phyloP scores from a whole-genome alignment of 331 rosid species.

The Spiraea crenata region DNA sequence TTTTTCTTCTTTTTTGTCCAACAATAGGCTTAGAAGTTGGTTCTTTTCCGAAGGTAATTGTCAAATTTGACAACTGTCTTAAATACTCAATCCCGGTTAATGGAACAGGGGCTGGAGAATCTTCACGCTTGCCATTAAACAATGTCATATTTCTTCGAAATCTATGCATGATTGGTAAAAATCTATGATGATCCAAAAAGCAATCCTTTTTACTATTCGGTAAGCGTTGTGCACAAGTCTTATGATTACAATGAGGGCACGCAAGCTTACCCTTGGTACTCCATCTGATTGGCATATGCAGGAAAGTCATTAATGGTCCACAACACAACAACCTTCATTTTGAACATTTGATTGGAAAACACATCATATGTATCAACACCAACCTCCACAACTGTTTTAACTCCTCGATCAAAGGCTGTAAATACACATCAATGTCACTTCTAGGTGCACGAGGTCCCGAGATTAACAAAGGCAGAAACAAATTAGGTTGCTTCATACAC shows the following conservation, averaged over 20 bases:
- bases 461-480: not conserved
- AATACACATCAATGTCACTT: slow-evolving; percentile 5
- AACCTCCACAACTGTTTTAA: not conserved
- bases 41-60: not conserved
- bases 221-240: not conserved
- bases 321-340: not conserved
- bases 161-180: not conserved
- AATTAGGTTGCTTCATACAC: slow-evolving; percentile 6
- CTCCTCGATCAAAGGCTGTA: not conserved
- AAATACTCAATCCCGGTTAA: not conserved
- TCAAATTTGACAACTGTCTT: not conserved
- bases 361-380: not conserved
- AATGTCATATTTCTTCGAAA: not conserved
- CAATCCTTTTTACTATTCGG: not conserved
- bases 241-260: not conserved
- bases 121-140: not conserved
- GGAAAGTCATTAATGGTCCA: slow-evolving; percentile 3
- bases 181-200: not conserved
- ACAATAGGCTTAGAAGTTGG: not conserved
- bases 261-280: not conserved
- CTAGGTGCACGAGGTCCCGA: not conserved
- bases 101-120: not conserved
- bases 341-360: not conserved
- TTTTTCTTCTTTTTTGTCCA: not conserved
- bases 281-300: not conserved